Conservation (phyloP, 495 filamentous ascomycete genomes). For the Tuber brumale region DNA sequence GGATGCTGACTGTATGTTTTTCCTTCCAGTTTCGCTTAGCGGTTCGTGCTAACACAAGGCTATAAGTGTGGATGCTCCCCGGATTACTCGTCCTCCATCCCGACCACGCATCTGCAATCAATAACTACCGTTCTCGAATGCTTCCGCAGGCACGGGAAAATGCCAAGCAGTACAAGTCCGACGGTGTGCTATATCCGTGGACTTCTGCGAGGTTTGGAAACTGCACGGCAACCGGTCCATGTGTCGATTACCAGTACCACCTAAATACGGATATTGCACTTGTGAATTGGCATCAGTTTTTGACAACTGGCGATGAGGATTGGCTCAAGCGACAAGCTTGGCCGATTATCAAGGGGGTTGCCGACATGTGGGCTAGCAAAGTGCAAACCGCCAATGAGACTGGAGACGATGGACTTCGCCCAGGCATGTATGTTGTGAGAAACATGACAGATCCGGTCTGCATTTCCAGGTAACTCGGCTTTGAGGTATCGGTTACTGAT, state of each 20-base stretch:
- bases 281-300: conserved; percentile 49
- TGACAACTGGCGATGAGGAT: conserved; percentile 48
- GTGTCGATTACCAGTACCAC: conserved; percentile 58
- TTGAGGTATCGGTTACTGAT: conserved; percentile 13
- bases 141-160: conserved; percentile 50
- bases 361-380: conserved; percentile 47
- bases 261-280: conserved; percentile 68
- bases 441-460: conserved; percentile 72
- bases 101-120: conserved; percentile 47
- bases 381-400: conserved; percentile 47
- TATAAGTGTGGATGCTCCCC: conserved; percentile 54
- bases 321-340: conserved; percentile 48
- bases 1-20: conserved; percentile 50
- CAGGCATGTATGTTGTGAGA: conserved; percentile 46
- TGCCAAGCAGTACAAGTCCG: conserved; percentile 46
- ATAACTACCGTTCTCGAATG: conserved; percentile 49
- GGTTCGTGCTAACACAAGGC: conserved; percentile 3
- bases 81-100: conserved; percentile 50
- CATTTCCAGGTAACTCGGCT: conserved; percentile 4
- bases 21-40: background rate
- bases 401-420: conserved; percentile 36
- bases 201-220: conserved; percentile 56
- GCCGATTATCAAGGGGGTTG: conserved; percentile 49
- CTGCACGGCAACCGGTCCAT: conserved; percentile 56
- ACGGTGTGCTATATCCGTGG: conserved; percentile 53